Base-by-base conservation (phyloP, 2,329 filamentous ascomycete species). In the Pestalotiopsis sp. region DNA sequence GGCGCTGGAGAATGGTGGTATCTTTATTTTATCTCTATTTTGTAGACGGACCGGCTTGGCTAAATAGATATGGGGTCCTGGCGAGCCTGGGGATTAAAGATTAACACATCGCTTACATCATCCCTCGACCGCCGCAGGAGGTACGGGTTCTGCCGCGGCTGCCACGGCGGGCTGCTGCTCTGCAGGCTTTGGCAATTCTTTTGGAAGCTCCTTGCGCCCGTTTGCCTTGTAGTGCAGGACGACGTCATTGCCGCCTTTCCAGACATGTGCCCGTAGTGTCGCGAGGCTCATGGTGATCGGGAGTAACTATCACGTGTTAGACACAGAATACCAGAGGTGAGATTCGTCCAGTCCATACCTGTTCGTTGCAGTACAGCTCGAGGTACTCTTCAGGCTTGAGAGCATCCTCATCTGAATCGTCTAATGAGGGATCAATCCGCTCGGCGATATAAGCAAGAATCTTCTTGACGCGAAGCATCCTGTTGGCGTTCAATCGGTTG, bases 391-490 rank as follows among this genome's bases (percentile, higher is more conserved):
- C 95, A 1, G 95, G 93, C 75, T 88, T 91, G 76, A 97, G 82
- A 17, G 84, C 84, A 66, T 89, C 83, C 11, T 86, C 83, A 64
- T 90, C 87, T 4, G 85, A 83, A 66, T 90, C 86, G 64, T 90
- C 85, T 0, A 87, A 83, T n/a, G 86, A 86, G 7, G 89, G 86
- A 74, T 98, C 95, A 69, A 99, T 95, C 67, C 95, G 89, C 80
- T 99, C 96, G 1, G 94, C 94, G 20, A 99, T 90, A 76, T 99
- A 99, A 0, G 91, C 90, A 69, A 98, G 83, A 25, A 99, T 96
- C 84, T 99, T 99, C 83, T 94, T 95, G 3, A 97, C 94, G 61
- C 96, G 89, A 65, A 99, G 86, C 96, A 99, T 98, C 67, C 95
- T 90, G 77, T 98, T 99, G 12, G 96, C 96, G 78, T 98, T 99